Conservation (phyloP, 495 filamentous ascomycete genomes). For the Penicillium cataractarum region DNA sequence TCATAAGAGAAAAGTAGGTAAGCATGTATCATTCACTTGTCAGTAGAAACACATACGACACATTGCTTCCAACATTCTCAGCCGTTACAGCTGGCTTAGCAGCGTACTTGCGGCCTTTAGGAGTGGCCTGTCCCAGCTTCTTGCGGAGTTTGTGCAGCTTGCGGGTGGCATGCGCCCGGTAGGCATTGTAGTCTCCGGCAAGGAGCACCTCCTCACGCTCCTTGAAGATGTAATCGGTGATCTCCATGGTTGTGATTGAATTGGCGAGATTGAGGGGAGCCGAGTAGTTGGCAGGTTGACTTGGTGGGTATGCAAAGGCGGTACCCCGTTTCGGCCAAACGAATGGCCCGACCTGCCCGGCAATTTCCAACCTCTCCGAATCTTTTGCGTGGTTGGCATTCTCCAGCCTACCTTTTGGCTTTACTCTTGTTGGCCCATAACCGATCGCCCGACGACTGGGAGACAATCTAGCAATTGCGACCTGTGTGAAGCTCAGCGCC, state of each 20-base stretch:
- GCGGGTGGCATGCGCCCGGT: conserved; percentile 77
- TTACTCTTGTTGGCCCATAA: neutral
- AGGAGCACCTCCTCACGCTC: conserved; percentile 79
- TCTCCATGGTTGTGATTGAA: conserved; percentile 67
- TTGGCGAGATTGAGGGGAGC: conserved; percentile 14
- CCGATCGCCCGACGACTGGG: neutral
- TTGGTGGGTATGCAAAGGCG: conserved; percentile 31
- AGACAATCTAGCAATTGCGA: neutral
- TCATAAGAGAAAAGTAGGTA: conserved; percentile 15
- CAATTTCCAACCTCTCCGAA: conserved; percentile 33
- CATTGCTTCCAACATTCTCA: conserved; percentile 74
- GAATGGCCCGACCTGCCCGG: conserved; percentile 39
- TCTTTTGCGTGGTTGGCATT: conserved; percentile 22
- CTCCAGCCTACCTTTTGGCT: conserved; percentile 4
- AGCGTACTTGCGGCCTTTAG: conserved; percentile 82
- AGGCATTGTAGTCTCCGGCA: conserved; percentile 85
- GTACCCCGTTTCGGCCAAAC: conserved; percentile 46
- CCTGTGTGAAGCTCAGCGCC: neutral
- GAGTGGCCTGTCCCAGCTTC: conserved; percentile 79
- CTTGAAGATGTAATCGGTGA: conserved; percentile 80
- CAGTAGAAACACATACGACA: conserved; percentile 62
- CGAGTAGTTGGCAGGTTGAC: conserved; percentile 26
- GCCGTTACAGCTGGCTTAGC: conserved; percentile 71
- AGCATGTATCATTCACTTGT: conserved; percentile 13
- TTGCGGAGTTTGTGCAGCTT: conserved; percentile 82